phyloP scores from a whole-genome alignment of 768 basidiomycete species.

The Rhodocollybia butyracea region DNA sequence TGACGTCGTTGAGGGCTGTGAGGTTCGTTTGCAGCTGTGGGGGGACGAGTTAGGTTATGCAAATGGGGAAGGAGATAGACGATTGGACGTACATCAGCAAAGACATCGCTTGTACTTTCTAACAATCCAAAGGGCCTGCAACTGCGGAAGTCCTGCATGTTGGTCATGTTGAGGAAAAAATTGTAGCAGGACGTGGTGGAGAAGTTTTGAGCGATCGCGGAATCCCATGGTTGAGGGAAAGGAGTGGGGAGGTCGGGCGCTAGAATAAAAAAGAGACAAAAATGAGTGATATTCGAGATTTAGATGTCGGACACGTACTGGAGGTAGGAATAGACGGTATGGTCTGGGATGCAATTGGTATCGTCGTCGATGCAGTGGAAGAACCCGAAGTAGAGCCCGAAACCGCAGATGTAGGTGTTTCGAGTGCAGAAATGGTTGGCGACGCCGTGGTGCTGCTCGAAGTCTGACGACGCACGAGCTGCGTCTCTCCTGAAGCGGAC shows the following conservation, averaged over 20 bases:
- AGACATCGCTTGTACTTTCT: constrained; percentile 36
- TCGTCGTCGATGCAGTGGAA: constrained; percentile 16
- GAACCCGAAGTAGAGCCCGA: not conserved
- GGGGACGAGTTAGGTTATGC: not conserved
- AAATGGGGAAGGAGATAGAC: not conserved
- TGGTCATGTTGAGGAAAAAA: constrained; percentile 79
- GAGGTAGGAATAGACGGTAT: constrained; percentile 51
- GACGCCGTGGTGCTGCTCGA: constrained; percentile 17
- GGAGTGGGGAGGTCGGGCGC: constrained; percentile 58
- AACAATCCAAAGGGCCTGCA: constrained; percentile 75
- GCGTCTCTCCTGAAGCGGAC: too few species aligned
- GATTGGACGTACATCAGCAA: constrained; percentile 35
- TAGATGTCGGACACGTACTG: constrained; percentile 21
- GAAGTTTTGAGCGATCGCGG: constrained; percentile 61
- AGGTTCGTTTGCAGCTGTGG: constrained; percentile 65
- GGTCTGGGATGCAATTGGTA: constrained; percentile 21
- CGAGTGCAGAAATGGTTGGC: not conserved
- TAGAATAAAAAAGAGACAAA: not conserved
- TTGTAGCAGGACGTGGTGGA: constrained; percentile 58
- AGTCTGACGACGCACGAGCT: too few species aligned
- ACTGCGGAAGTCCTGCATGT: constrained; percentile 52
- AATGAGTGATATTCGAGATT: not conserved
- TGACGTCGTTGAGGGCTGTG: constrained; percentile 57
- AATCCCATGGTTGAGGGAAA: constrained; percentile 75
- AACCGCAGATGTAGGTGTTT: constrained; percentile 7